Base-by-base conservation (phyloP, 768 basidiomycete species). In the Neoboletus brunneissimus region DNA sequence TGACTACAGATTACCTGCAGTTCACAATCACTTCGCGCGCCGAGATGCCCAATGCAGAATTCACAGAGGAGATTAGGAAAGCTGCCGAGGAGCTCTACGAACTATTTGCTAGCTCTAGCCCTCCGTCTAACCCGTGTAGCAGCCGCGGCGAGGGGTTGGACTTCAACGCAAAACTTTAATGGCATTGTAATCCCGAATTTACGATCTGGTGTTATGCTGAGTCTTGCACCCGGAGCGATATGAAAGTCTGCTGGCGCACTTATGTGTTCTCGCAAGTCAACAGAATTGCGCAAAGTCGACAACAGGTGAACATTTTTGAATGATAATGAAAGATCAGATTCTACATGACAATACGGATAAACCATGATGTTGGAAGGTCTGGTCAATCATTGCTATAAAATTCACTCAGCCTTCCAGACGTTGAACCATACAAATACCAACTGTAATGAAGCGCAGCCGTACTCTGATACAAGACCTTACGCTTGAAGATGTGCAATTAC, bases 21-120 rank as follows among this genome's bases (percentile, higher is more conserved):
- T 97, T 86, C 71, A 94, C 91, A 27, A 77, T 96, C 67, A 96
- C 94, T 7, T 94, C 92, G 7, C 81, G 90, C 54, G 89, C 77
- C 62, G 89, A 87, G 72, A 89, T 88, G 88, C 91, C 84, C 35
- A 91, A 94, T 67, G 77, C 77, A 13, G 73, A 80, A 66, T 92
- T 97, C 63, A 78, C 83, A 43, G 69, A 83, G 53, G 91, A 92
- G 67, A 84, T 97, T 53, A 68, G 64, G 59, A 76, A 69, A 35
- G 85, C 87, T 0, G 79, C 84, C 1, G 78, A 84, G 34, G 94
- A 97, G 64, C 51, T 97, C 40, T 85, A 86, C 63, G 73, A 70
- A n/a, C 73, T 97, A 57, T 79, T 84, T 58, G 59, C 62, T 5
- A 61, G 61, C 27, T 48, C 53, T 18, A 23, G 40, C 22, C 29